Conservation (phyloP, 2,329 filamentous ascomycete species). For the Pseudogymnoascus sp. region DNA sequence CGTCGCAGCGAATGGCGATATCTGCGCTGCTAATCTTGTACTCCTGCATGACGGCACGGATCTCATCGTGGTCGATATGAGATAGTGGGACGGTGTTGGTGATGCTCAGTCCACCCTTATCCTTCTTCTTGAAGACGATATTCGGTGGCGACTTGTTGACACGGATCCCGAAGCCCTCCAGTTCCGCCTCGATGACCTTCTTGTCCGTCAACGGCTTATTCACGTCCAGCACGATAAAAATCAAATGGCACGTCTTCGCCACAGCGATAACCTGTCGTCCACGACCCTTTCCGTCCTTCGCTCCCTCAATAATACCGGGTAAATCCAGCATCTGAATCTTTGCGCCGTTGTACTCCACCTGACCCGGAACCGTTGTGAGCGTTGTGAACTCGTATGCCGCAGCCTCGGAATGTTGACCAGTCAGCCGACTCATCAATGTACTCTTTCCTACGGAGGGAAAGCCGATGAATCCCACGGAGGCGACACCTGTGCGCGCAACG, state of each 20-base stretch:
- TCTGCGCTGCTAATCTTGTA: slow-evolving; percentile 96
- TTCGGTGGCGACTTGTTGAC: slow-evolving; percentile 97
- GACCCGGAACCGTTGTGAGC: slow-evolving; percentile 90
- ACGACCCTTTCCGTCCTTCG: slow-evolving; percentile 95
- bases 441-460: slow-evolving; percentile 98
- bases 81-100: slow-evolving; percentile 88
- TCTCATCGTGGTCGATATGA: slow-evolving; percentile 92
- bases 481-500: slow-evolving; percentile 93
- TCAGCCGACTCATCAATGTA: slow-evolving; percentile 90
- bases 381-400: slow-evolving; percentile 99
- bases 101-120: slow-evolving; percentile 93
- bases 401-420: slow-evolving; percentile 92
- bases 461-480: slow-evolving; percentile 93
- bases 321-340: slow-evolving; percentile 98
- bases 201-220: slow-evolving; percentile 98
- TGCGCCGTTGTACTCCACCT: slow-evolving; percentile 92
- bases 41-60: slow-evolving; percentile 95
- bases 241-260: slow-evolving; percentile 96
- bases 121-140: slow-evolving; percentile 99
- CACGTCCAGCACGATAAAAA: slow-evolving; percentile 96
- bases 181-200: slow-evolving; percentile 83
- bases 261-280: slow-evolving; percentile 98
- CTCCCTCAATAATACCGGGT: slow-evolving; percentile 96
- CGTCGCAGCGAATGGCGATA: slow-evolving; percentile 95
- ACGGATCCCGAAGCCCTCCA: slow-evolving; percentile 94